phyloP scores from a whole-genome alignment of 108 stramenopile species.

The Conticribra weissflogii region DNA sequence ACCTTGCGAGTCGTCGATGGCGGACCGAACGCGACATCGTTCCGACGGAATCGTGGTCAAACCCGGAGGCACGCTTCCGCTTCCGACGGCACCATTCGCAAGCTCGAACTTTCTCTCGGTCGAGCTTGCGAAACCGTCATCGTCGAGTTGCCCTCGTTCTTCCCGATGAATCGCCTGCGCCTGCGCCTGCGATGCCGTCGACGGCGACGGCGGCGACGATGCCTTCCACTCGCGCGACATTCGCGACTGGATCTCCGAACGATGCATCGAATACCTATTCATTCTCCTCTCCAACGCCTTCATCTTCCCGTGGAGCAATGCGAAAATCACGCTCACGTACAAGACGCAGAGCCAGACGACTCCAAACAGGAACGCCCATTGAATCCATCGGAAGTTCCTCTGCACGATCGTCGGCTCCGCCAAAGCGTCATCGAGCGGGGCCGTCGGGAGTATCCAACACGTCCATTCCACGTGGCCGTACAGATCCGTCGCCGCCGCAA shows the following conservation, averaged over 20 bases:
- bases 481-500: slow-evolving; percentile 1
- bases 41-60: too few relatives aligned
- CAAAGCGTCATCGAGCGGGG: not conserved
- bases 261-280: not conserved
- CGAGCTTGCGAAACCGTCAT: too few relatives aligned
- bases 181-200: too few relatives aligned
- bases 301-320: not conserved
- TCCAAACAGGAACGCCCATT: slow-evolving; percentile 1
- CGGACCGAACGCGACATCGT: too few relatives aligned
- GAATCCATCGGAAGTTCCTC: not conserved
- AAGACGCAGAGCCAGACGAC: not conserved
- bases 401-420: not conserved
- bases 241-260: not conserved
- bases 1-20: too few relatives aligned
- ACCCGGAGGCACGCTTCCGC: too few relatives aligned
- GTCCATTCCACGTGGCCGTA: slow-evolving; percentile 3
- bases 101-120: too few relatives aligned
- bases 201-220: too few relatives aligned
- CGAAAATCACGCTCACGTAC: not conserved
- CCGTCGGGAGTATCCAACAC: not conserved
- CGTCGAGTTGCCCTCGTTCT: too few relatives aligned
- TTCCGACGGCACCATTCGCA: too few relatives aligned
- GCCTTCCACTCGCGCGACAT: not conserved
- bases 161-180: too few relatives aligned
- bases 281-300: not conserved